Evolutionary conservation across 768 basidiomycete genomes (phyloP), one percentile per base, ranked within the genome.

Genomic region (Ramaria sp.): DNA sequence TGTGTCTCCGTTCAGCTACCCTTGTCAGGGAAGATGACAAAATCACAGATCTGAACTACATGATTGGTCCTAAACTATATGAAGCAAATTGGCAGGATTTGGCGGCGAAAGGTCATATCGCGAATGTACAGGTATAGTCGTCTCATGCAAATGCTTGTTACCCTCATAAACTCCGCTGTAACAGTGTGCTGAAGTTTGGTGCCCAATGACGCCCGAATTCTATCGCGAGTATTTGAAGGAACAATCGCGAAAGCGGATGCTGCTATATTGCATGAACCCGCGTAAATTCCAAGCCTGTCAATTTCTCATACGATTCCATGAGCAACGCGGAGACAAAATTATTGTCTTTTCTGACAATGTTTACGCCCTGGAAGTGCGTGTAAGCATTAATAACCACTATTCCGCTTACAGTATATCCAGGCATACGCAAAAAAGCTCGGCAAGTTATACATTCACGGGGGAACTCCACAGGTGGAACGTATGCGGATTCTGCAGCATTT

Each of bases 1-100:
- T 38, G 13, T 37, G 10, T 2, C 11, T 41, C 27, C 41, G 17
- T n/a, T 13, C 66, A 95, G 96, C 96, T 3, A 99, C 96, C 2
- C 84, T 99, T 42, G 96, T 99, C 24, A 88, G 96, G 59, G 96
- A 99, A 71, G 96, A 99, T 66, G 96, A 99, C 70, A 97, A 97
- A 74, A 98, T 99, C 65, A 86, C 88, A 15, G 96, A 99, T 71
- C 75, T 99, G 57, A 98, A 98, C 67, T 99, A 98, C 66, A 90
- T 98, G 85, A 98, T 99, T 69, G 96, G 96, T 7, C 96, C 96
- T 10, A 99, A 99, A 71, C 78, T 99, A 31, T 99, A 99, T 67
- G 96, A 99, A 72, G 96, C 96, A 4, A 99, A 99, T 68, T 99
- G 96, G 96, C 98, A 99, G 95, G 96, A 99, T 70, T 82, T 99